A percentile compares a stretch with the other conserved stretches of the same genome.
phyloP scores from a whole-genome alignment of 495 filamentous ascomycete species.

The Stereocaulon alpinum region DNA sequence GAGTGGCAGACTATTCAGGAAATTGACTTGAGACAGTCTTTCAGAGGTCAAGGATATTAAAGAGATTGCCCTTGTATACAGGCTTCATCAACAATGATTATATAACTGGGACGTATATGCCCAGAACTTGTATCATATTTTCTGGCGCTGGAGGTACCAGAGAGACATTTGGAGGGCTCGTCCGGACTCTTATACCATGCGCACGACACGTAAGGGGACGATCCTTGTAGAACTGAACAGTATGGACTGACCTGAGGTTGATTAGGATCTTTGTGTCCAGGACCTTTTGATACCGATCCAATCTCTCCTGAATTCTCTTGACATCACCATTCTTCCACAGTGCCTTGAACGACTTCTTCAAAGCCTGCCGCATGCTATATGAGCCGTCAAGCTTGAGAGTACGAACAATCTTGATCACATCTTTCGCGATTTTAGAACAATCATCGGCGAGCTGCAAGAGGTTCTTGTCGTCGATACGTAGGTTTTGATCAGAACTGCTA shows the following conservation, averaged over 20 bases:
- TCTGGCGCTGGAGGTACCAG: too few relatives aligned
- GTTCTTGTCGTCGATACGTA: background rate
- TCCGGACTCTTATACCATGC: too few relatives aligned
- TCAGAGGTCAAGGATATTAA: too few relatives aligned
- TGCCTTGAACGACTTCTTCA: background rate
- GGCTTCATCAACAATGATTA: too few relatives aligned
- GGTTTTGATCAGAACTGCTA: background rate
- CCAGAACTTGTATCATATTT: too few relatives aligned
- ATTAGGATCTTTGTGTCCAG: slow-evolving; percentile 1
- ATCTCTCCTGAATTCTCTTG: background rate
- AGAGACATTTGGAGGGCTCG: too few relatives aligned
- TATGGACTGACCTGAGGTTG: background rate
- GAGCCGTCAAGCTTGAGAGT: background rate
- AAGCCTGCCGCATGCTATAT: background rate
- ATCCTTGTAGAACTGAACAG: too few relatives aligned
- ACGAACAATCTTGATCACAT: background rate
- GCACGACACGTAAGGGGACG: too few relatives aligned
- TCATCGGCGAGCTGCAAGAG: background rate
- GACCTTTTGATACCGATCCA: background rate
- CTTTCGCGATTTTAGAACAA: slow-evolving; percentile 9
- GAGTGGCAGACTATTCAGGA: too few relatives aligned
- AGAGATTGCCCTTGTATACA: too few relatives aligned
- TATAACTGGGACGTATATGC: too few relatives aligned
- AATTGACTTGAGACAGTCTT: too few relatives aligned
- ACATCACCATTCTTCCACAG: background rate